Evolutionary conservation across 1,284 basidiomycete genomes (phyloP).

Genomic region (Porodaedalea pini): DNA sequence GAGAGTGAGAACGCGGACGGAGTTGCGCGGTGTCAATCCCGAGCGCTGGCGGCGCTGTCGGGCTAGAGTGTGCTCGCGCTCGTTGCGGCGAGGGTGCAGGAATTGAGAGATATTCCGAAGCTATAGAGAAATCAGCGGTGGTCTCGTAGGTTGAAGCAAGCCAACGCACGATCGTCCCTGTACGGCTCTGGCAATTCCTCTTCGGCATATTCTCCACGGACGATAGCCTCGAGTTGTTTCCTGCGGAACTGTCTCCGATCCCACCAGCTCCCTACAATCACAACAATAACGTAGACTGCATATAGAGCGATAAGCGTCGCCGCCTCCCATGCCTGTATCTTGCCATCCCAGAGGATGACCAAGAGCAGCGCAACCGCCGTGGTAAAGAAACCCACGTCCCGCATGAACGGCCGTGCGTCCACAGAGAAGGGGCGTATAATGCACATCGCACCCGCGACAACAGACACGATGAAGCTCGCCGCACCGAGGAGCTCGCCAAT

Average conservation of each 20-base stretch:
- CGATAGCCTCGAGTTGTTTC: conserved; percentile 46
- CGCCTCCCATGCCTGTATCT: conserved; percentile 74
- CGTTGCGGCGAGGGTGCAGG: conserved; percentile 1
- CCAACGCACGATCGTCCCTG: conserved; percentile 54
- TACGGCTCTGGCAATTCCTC: conserved; percentile 53
- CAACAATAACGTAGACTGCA: conserved; percentile 71
- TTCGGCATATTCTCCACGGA: conserved; percentile 59
- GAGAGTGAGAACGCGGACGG: conserved; percentile 35
- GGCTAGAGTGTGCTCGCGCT: conserved; percentile 17
- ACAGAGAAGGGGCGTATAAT: conserved; percentile 93
- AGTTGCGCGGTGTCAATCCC: conserved; percentile 38
- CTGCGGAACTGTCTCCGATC: conserved; percentile 47
- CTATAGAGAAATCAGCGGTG: conserved; percentile 14
- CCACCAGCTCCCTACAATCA: conserved; percentile 81
- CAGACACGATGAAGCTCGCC: conserved; percentile 92
- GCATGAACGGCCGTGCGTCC: conserved; percentile 74
- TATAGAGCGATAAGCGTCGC: conserved; percentile 75
- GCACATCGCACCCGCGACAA: conserved; percentile 95
- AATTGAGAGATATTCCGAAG: conserved; percentile 8
- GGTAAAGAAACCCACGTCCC: conserved; percentile 94
- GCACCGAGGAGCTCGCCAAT: conserved; percentile 95
- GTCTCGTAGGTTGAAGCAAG: conserved; percentile 20
- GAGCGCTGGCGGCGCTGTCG: conserved; percentile 32
- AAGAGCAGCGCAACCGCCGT: conserved; percentile 73
- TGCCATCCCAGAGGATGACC: conserved; percentile 75